These are phyloP conservation scores for Macrolepiota albuminosa DNA, from an alignment of 768 basidiomycete species.

Conservation along the genomic window DNA sequence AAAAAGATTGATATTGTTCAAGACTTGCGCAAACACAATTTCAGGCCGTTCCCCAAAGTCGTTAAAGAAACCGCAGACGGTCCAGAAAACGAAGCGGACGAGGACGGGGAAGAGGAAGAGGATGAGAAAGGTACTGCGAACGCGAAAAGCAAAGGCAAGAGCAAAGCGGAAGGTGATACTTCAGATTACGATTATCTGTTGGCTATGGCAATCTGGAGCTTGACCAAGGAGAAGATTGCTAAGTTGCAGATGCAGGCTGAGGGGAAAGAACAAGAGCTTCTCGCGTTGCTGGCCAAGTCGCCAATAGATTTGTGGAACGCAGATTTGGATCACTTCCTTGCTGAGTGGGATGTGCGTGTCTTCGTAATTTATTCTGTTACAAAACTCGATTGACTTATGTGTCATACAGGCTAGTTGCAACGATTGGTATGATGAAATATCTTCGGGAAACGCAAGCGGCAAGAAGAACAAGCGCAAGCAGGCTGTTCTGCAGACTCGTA, in stretches of 20 bases:
- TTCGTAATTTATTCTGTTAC: not conserved
- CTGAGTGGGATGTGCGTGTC: slow-evolving; percentile 75
- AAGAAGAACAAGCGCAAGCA: slow-evolving; percentile 47
- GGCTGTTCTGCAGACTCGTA: slow-evolving; percentile 40
- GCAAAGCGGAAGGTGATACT: slow-evolving; percentile 27
- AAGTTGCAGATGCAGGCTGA: slow-evolving; percentile 75
- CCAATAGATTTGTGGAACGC: slow-evolving; percentile 86
- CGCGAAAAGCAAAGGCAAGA: slow-evolving; percentile 12
- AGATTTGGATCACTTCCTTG: slow-evolving; percentile 81
- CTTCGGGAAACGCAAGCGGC: slow-evolving; percentile 37
- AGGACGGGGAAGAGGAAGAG: slow-evolving; percentile 47
- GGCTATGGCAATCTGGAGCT: slow-evolving; percentile 91
- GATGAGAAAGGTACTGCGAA: slow-evolving; percentile 27
- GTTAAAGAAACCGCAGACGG: slow-evolving; percentile 58
- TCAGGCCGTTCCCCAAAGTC: slow-evolving; percentile 89
- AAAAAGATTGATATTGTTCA: slow-evolving; percentile 83
- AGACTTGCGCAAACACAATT: slow-evolving; percentile 79
- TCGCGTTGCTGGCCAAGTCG: slow-evolving; percentile 68
- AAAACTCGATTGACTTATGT: not conserved
- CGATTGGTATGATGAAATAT: slow-evolving; percentile 40
- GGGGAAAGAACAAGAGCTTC: slow-evolving; percentile 79
- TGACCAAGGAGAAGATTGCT: slow-evolving; percentile 95
- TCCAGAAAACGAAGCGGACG: slow-evolving; percentile 47
- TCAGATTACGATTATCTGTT: slow-evolving; percentile 91
- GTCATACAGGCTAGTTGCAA: slow-evolving; percentile 35